Evolutionary conservation across 2,329 filamentous ascomycete species (phyloP).

Genomic region (Colletotrichum spaethianum): DNA sequence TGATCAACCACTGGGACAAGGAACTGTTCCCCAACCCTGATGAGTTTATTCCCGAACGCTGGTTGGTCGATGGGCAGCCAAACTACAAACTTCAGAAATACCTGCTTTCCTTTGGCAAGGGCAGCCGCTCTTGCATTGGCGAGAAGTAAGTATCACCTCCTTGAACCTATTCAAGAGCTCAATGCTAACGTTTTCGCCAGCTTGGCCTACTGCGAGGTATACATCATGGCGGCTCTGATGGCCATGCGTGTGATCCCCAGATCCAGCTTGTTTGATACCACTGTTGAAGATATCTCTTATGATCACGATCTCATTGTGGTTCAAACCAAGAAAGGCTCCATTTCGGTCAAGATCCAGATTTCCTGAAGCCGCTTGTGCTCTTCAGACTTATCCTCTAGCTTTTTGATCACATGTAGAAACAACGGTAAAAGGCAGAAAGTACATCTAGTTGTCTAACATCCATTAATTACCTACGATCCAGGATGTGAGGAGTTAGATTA

Average conservation of each 20-base stretch:
- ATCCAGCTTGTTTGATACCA: conserved; percentile 48
- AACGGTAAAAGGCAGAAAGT: not conserved
- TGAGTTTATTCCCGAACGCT: conserved; percentile 45
- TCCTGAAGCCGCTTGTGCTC: not conserved
- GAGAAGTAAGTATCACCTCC: conserved; percentile 40
- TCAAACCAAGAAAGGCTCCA: conserved; percentile 40
- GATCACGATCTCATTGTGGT: conserved; percentile 48
- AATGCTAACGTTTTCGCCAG: conserved; percentile 37
- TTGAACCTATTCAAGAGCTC: not conserved
- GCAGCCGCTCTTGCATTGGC: conserved; percentile 43
- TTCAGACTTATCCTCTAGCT: too few relatives aligned
- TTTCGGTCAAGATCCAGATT: conserved; percentile 35
- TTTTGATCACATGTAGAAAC: not conserved
- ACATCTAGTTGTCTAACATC: not conserved
- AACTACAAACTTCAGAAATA: conserved; percentile 40
- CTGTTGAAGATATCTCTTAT: conserved; percentile 47
- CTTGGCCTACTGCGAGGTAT: conserved; percentile 49
- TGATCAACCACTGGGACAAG: conserved; percentile 44
- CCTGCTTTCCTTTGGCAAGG: conserved; percentile 43
- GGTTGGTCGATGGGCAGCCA: conserved; percentile 42
- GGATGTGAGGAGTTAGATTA: not conserved
- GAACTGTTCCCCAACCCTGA: conserved; percentile 40
- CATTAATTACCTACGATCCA: too few relatives aligned
- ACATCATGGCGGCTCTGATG: conserved; percentile 46
- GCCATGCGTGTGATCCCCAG: conserved; percentile 48